Conservation (phyloP, 371 early-diverging fungal species). For the Rhizopus stolonifer region DNA sequence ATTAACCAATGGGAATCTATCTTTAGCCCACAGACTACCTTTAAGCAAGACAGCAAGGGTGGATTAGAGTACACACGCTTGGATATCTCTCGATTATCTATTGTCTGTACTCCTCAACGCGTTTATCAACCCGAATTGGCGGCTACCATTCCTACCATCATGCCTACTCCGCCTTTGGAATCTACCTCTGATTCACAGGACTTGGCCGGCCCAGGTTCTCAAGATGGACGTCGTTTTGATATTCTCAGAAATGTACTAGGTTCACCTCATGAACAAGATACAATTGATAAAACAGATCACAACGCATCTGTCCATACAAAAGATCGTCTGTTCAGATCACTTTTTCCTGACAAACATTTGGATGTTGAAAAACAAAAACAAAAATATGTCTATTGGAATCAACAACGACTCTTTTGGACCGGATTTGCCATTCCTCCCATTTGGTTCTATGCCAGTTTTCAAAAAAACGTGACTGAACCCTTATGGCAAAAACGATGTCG, state of each 20-base stretch:
- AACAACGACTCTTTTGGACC: conserved; percentile 13
- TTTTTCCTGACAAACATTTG: not conserved
- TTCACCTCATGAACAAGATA: not conserved
- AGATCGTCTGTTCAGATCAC: not conserved
- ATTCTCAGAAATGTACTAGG: conserved; percentile 20
- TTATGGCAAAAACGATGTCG: conserved; percentile 21
- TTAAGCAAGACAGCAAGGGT: conserved; percentile 13
- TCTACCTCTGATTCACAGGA: conserved; percentile 2
- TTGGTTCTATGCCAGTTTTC: conserved; percentile 18
- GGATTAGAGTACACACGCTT: conserved; percentile 16
- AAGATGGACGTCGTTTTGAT: conserved; percentile 4
- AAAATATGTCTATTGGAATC: conserved; percentile 8
- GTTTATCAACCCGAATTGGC: not conserved
- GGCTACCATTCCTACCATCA: conserved; percentile 11
- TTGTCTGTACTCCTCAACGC: not conserved
- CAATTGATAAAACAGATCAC: not conserved
- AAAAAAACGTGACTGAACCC: not conserved
- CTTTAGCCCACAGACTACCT: conserved; percentile 21
- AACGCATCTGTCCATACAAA: not conserved
- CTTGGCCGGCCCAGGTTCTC: not conserved
- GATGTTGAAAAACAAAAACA: not conserved
- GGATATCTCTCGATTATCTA: conserved; percentile 6
- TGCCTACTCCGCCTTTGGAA: conserved; percentile 10
- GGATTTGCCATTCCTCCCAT: conserved; percentile 21
- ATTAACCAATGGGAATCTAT: conserved; percentile 14